Conservation (phyloP, 768 basidiomycete species). For the Russula virescens region DNA sequence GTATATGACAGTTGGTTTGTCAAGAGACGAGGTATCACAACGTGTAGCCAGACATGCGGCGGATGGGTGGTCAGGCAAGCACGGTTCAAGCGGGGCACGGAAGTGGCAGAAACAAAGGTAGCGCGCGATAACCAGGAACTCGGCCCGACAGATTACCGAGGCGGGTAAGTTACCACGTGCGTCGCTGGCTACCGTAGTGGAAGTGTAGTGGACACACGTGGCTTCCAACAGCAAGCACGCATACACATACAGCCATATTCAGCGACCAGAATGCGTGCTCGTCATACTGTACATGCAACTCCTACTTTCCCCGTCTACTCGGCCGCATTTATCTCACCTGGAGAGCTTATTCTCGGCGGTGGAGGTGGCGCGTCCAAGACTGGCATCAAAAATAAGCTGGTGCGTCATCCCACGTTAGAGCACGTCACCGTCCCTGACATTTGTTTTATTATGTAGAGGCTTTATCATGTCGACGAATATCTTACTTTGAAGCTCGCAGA, state of each 20-base stretch:
- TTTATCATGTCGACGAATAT: constrained; percentile 56
- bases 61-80: neutral
- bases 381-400: constrained; percentile 94
- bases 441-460: constrained; percentile 42
- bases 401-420: constrained; percentile 34
- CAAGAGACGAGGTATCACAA: neutral
- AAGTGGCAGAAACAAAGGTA: no score
- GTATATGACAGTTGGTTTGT: neutral
- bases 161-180: neutral
- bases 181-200: no score
- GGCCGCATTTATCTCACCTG: constrained; percentile 68
- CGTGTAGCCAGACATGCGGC: constrained; percentile 5
- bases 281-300: constrained; percentile 72
- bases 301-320: constrained; percentile 87
- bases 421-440: neutral
- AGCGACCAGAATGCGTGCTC: constrained; percentile 56
- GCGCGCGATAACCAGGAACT: neutral
- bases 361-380: constrained; percentile 82
- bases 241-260: neutral
- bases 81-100: no score
- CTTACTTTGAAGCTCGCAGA: constrained; percentile 49
- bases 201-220: neutral
- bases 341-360: constrained; percentile 75
- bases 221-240: neutral
- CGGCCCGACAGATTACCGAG: neutral